phyloP scores from a whole-genome alignment of 345 rosid genomes.

The Luvunga scandens region DNA sequence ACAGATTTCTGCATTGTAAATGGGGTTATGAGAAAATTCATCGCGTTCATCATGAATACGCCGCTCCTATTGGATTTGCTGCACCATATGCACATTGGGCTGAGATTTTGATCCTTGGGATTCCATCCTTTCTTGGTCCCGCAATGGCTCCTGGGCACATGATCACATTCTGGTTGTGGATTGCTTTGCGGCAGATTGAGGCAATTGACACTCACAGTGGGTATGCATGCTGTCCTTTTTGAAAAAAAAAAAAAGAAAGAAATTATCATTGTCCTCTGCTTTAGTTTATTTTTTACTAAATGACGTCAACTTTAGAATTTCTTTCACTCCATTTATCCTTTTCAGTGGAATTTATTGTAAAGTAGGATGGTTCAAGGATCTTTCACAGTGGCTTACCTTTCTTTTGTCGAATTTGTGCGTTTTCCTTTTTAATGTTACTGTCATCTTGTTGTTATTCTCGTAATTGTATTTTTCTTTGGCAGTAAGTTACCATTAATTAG shows the following conservation, averaged over 20 bases:
- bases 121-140: conserved; percentile 92
- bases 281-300: conserved; percentile 31
- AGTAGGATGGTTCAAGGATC: conserved; percentile 31
- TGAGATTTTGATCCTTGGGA: conserved; percentile 79
- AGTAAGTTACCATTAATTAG: not conserved
- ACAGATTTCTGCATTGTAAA: conserved; percentile 72
- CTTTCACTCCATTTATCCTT: conserved; percentile 18
- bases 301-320: conserved; percentile 33
- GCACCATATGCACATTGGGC: conserved; percentile 97
- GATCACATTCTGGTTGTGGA: conserved; percentile 91
- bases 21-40: conserved; percentile 98
- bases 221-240: conserved; percentile 46
- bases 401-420: conserved; percentile 19
- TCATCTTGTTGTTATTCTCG: conserved; percentile 2
- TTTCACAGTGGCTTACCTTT: conserved; percentile 28
- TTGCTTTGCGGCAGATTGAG: conserved; percentile 83
- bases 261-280: conserved; percentile 21
- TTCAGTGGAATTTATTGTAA: conserved; percentile 4
- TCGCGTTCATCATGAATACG: conserved; percentile 78
- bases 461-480: conserved; percentile 1
- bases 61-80: conserved; percentile 81
- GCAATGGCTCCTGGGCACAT: conserved; percentile 96
- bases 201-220: conserved; percentile 98
- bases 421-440: conserved; percentile 5
- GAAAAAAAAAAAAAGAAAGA: not conserved